Base-by-base conservation (phyloP, 768 basidiomycete genomes). In the Dioszegia hungarica region DNA sequence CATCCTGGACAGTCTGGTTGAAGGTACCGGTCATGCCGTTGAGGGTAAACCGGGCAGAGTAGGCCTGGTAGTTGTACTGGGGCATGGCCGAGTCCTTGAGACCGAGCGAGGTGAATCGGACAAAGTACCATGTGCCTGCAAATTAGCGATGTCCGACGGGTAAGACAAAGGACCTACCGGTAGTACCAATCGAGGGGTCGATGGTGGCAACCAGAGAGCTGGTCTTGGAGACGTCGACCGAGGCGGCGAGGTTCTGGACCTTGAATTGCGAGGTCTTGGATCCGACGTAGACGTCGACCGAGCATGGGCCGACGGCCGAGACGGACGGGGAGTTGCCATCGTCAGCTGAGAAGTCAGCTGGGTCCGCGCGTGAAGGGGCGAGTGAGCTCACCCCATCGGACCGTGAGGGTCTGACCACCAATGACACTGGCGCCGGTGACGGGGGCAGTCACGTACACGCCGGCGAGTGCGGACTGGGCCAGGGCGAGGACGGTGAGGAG, bases 1-100 rank as follows among this genome's bases (percentile, higher is more conserved):
- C 79, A 5, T 80, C 75, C 51, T 82, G 79, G 17, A 85, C 73
- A 1, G 80, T 62, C 1, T 63, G 29, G 60, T 80, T 85, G 79
- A 90, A 92, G 0, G 68, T 68, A 29, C 90, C 90, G 2, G 79
- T 81, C 89, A 90, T 90, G 55, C 80, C 77, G n/a, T 75, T 63
- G 70, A 91, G 62, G 8, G 78, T 78, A 79, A 89, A 91, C 66
- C 82, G 82, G 61, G 89, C 82, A 6, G 88, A 89, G 80, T 90
- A 93, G 0, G 88, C 84, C 61, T 86, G 78, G 41, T 81, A 82
- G 3, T 81, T 81, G 77, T 79, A 86, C 53, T 82, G 78, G 14
- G 85, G 76, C 54, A 81, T 71, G 1, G 69, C 67, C 27, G 83
- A 44, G 70, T 86, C 83, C 72, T 80, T 85, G 40, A 82, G 63